Evolutionary conservation across 129 eudicot genomes (phyloP).

Genomic region (Flaveria sonorensis): DNA sequence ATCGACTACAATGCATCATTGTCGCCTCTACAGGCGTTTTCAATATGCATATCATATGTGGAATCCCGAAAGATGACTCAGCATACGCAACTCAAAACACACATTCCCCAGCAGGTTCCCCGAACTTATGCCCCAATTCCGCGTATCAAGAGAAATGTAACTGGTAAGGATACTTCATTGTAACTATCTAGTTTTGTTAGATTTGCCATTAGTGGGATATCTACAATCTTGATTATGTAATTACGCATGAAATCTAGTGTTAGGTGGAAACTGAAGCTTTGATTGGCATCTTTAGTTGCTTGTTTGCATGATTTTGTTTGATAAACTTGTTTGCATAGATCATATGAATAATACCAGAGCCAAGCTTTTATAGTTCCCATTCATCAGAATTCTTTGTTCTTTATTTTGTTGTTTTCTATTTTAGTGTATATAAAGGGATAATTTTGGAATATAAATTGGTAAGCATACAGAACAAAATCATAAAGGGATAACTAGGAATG

Average conservation of each 20-base stretch:
- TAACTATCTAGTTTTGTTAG: slow-evolving; percentile 9
- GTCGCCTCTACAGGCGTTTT: slow-evolving; percentile 70
- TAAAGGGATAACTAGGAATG: neutral
- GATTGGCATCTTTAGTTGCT: slow-evolving; percentile 7
- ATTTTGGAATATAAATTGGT: neutral
- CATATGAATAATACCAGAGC: slow-evolving; percentile 19
- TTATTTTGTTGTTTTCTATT: neutral
- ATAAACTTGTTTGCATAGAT: slow-evolving; percentile 19
- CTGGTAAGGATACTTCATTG: slow-evolving; percentile 14
- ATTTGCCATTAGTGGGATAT: slow-evolving; percentile 9
- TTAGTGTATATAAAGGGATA: neutral
- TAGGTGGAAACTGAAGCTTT: slow-evolving; percentile 21
- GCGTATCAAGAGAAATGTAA: slow-evolving; percentile 24
- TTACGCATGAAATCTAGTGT: slow-evolving; percentile 24
- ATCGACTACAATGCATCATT: slow-evolving; percentile 62
- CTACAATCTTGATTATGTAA: slow-evolving; percentile 10
- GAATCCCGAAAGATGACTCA: slow-evolving; percentile 46
- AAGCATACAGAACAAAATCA: neutral
- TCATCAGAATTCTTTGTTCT: neutral
- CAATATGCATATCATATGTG: slow-evolving; percentile 59
- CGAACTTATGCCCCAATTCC: slow-evolving; percentile 41
- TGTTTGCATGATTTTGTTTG: slow-evolving; percentile 18
- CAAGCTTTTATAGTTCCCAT: neutral
- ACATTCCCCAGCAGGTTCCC: slow-evolving; percentile 35
- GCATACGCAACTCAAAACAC: slow-evolving; percentile 28